These are phyloP conservation scores for Capronia coronata DNA, from an alignment of 2,329 filamentous ascomycete genomes.

Conservation along the genomic window DNA sequence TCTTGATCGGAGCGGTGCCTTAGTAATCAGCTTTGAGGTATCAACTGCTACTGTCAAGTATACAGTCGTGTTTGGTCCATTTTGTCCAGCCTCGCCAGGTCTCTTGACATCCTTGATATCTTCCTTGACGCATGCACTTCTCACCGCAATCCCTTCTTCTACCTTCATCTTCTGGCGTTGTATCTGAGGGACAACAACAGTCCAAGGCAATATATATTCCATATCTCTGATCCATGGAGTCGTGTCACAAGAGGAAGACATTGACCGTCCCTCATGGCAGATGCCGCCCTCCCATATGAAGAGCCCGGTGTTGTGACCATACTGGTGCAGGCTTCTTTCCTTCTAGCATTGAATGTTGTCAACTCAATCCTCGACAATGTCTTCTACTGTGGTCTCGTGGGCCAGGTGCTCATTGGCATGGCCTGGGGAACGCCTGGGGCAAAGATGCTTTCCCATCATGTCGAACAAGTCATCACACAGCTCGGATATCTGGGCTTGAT, in stretches of 20 bases:
- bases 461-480: conserved; percentile 54
- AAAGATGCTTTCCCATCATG: conserved; percentile 49
- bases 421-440: conserved; percentile 63
- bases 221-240: no score
- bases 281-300: conserved; percentile 45
- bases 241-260: no score
- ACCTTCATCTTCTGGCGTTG: no score
- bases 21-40: no score
- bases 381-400: conserved; percentile 64
- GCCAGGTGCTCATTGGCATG: conserved; percentile 64
- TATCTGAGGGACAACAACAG: no score
- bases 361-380: conserved; percentile 53
- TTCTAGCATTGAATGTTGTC: conserved; percentile 55
- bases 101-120: no score
- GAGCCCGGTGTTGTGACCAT: conserved; percentile 57
- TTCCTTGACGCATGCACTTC: no score
- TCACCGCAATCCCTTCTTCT: no score
- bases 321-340: conserved; percentile 55
- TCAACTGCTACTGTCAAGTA: no score
- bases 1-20: not conserved
- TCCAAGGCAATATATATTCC: no score
- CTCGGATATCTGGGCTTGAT: conserved; percentile 69
- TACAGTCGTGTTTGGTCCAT: no score
- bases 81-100: no score
- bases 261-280: conserved; percentile 3